Percentiles rank a stretch among this genome's conserved stretches.
Evolutionary conservation across 495 filamentous ascomycete genomes (phyloP).

Genomic region (Platismatia glauca): DNA sequence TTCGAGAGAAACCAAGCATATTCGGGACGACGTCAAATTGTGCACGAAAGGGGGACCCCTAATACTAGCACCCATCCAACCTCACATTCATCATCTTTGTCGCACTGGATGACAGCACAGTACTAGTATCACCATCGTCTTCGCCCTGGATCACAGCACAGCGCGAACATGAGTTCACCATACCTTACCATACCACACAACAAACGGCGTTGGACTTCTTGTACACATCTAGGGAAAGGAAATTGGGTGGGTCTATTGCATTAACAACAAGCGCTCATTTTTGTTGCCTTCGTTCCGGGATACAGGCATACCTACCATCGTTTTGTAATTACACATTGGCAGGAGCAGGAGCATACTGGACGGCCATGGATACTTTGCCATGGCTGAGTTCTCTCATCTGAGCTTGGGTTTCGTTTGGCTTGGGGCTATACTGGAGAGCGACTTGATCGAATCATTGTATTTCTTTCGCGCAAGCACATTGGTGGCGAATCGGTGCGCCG

Average conservation of each 20-base stretch:
- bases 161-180: neutral
- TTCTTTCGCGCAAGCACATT: neutral
- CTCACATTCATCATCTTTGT: neutral
- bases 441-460: neutral
- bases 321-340: neutral
- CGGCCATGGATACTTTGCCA: neutral
- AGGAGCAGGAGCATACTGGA: neutral
- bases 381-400: neutral
- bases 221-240: neutral
- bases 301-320: neutral
- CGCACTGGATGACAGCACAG: neutral
- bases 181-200: neutral
- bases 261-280: neutral
- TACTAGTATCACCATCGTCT: neutral
- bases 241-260: neutral
- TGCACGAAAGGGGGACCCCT: neutral
- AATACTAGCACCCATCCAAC: neutral
- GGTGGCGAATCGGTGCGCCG: too few relatives aligned
- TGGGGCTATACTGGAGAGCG: neutral
- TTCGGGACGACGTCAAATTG: neutral
- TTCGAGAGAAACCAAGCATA: neutral
- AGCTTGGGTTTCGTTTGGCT: neutral
- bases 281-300: neutral
- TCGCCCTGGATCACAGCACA: neutral
- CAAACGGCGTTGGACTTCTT: neutral